These are phyloP conservation scores for Deinandra increscens DNA, from an alignment of 129 eudicot genomes.

Conservation along the genomic window DNA sequence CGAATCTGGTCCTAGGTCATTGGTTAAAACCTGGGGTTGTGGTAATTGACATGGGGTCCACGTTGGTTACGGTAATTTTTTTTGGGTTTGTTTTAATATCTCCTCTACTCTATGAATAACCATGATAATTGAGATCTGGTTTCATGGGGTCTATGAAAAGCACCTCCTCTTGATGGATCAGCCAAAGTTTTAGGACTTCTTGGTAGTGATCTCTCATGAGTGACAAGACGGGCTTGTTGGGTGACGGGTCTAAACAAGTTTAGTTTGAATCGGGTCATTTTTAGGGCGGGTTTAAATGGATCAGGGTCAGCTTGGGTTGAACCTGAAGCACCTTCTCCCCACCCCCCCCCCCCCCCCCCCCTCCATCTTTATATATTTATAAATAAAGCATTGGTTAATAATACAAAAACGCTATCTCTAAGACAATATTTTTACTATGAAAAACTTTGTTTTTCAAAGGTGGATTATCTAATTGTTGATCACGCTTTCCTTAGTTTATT, in stretches of 20 bases:
- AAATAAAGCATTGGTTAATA: not conserved
- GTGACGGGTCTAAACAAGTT: not conserved
- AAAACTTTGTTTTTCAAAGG: too few relatives aligned
- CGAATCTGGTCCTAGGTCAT: constrained; percentile 51
- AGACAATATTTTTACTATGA: too few relatives aligned
- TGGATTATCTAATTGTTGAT: too few relatives aligned
- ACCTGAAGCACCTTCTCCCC: not conserved
- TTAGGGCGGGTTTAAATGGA: not conserved
- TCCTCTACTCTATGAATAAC: not conserved
- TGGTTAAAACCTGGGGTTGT: constrained; percentile 64
- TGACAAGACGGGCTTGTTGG: not conserved
- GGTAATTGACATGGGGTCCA: constrained; percentile 60
- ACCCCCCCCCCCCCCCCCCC: too few relatives aligned
- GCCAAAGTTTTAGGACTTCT: not conserved
- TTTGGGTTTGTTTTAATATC: not conserved
- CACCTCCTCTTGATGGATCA: not conserved
- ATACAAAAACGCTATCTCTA: too few relatives aligned
- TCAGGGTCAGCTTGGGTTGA: not conserved
- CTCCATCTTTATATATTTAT: not conserved
- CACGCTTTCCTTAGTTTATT: not conserved
- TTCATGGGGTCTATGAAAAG: not conserved
- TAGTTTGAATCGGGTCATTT: not conserved
- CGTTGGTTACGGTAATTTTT: constrained; percentile 39
- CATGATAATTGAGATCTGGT: not conserved
- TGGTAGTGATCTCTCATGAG: not conserved